Evolutionary conservation across 306 rosid genomes (phyloP).

Genomic region (Glycine soja): DNA sequence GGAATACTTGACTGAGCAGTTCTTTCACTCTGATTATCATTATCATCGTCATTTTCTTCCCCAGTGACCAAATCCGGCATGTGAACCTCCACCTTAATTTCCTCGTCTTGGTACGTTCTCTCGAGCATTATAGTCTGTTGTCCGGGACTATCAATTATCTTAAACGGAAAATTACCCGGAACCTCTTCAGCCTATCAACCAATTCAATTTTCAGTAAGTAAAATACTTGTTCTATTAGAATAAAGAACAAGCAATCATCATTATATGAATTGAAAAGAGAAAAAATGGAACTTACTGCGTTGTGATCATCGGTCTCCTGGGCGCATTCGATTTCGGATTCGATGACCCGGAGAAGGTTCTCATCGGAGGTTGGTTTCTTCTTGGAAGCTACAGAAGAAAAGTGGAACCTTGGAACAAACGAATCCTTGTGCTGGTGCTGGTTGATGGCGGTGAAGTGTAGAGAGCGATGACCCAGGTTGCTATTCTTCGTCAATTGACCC

Average conservation of each 20-base stretch:
- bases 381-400: constrained; percentile 60
- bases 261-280: background rate
- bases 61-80: constrained; percentile 92
- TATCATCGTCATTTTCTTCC: constrained; percentile 48
- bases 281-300: constrained; percentile 51
- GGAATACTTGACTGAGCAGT: constrained; percentile 75
- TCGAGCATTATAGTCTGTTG: constrained; percentile 68
- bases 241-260: background rate
- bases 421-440: constrained; percentile 43
- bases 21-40: constrained; percentile 51
- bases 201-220: constrained; percentile 4
- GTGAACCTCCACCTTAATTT: constrained; percentile 80
- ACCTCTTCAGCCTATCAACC: constrained; percentile 64
- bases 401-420: constrained; percentile 48
- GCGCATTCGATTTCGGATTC: constrained; percentile 76
- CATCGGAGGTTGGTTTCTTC: constrained; percentile 58
- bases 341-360: constrained; percentile 65
- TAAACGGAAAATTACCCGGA: constrained; percentile 76
- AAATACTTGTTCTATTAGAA: too few species aligned
- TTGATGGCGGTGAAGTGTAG: constrained; percentile 50
- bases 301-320: constrained; percentile 63
- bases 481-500: constrained; percentile 48
- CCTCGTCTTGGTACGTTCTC: constrained; percentile 78
- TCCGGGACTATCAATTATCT: constrained; percentile 72
- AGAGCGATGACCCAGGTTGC: constrained; percentile 51